A percentile compares a stretch with the other conserved stretches of the same genome.
These are phyloP conservation scores for Fusarium vanettenii DNA, from an alignment of 2,329 filamentous ascomycete genomes.

Conservation along the genomic window DNA sequence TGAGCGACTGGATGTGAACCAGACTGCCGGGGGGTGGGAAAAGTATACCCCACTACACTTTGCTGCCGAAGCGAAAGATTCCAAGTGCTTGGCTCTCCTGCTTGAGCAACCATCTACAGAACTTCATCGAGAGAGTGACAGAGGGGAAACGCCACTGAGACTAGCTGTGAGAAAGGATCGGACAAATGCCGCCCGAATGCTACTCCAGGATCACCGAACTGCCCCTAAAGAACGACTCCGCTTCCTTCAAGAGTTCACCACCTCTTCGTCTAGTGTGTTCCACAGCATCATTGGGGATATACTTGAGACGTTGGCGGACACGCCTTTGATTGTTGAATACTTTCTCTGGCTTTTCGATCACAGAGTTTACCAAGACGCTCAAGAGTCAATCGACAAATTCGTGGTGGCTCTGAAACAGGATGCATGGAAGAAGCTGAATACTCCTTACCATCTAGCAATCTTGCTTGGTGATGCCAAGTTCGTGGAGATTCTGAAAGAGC, in stretches of 20 bases:
- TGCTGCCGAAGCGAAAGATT: not conserved
- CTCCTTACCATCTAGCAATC: not conserved
- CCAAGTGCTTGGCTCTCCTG: not conserved
- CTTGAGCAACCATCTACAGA: not conserved
- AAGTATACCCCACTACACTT: not conserved
- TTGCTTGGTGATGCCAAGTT: not conserved
- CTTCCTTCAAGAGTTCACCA: not conserved
- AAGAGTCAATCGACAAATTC: not conserved
- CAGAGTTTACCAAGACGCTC: fast-evolving
- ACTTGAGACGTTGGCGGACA: not conserved
- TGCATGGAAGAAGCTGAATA: not conserved
- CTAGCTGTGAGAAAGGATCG: fast-evolving
- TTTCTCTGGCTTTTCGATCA: not conserved
- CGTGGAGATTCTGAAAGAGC: not conserved
- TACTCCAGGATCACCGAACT: not conserved
- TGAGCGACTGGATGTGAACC: not conserved
- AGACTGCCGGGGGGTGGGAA: fast-evolving
- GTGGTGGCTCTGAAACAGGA: not conserved
- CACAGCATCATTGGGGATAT: not conserved
- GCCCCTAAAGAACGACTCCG: not conserved
- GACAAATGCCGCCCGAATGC: not conserved
- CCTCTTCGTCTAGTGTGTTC: not conserved
- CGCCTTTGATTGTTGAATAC: not conserved
- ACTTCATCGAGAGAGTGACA: fast-evolving
- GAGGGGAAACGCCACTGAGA: not conserved